phyloP scores from a whole-genome alignment of 2,329 filamentous ascomycete genomes.

The Zasmidium angulare region DNA sequence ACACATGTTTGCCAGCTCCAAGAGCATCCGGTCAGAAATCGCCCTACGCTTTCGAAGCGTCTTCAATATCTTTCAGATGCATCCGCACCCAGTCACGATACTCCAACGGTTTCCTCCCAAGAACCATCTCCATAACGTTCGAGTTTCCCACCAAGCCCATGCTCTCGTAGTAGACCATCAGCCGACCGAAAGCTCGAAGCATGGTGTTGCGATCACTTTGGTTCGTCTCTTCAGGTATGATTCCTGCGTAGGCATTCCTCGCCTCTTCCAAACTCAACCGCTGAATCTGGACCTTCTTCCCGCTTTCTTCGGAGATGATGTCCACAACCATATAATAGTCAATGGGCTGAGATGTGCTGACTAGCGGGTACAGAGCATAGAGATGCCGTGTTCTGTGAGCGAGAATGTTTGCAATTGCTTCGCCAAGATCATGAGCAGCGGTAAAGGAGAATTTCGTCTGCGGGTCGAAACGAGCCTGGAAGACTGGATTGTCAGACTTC shows the following conservation, averaged over 20 bases:
- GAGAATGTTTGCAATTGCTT: conserved; percentile 27
- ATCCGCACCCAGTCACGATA: conserved; percentile 16
- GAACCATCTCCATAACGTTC: conserved; percentile 23
- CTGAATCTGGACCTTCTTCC: conserved; percentile 28
- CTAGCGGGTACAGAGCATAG: conserved; percentile 32
- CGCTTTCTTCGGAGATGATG: conserved; percentile 24
- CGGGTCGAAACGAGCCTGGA: conserved; percentile 24
- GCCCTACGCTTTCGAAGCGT: too few species aligned
- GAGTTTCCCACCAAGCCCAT: conserved; percentile 23
- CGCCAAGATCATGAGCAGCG: conserved; percentile 30
- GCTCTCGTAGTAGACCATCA: conserved; percentile 23
- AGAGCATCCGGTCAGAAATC: too few species aligned
- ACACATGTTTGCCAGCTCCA: too few species aligned
- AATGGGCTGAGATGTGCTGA: conserved; percentile 19
- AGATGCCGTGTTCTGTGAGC: conserved; percentile 29
- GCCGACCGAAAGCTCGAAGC: background rate
- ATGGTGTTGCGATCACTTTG: background rate
- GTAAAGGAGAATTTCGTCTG: conserved; percentile 28
- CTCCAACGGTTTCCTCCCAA: conserved; percentile 17
- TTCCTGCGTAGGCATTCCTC: conserved; percentile 15
- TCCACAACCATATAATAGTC: conserved; percentile 22
- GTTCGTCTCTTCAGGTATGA: conserved; percentile 8
- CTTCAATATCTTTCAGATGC: background rate
- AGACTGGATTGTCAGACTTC: conserved; percentile 24
- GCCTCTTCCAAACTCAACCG: conserved; percentile 22